These are phyloP conservation scores for Kodamaea fungicola DNA, from an alignment of 1,139 yeast genomes.

Conservation along the genomic window DNA sequence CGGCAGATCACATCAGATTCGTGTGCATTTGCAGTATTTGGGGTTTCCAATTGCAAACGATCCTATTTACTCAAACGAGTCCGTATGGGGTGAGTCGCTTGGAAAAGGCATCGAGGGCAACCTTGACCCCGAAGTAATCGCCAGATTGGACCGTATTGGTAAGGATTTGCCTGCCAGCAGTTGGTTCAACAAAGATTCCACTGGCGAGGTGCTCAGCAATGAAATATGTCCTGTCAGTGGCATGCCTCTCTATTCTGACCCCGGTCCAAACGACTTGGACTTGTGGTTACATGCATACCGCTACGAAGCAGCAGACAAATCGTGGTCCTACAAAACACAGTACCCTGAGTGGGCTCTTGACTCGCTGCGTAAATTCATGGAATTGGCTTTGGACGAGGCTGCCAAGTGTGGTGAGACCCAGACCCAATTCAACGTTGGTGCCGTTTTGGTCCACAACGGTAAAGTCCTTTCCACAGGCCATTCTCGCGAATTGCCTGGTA, in stretches of 20 bases:
- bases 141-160: conserved; percentile 60
- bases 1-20: conserved; percentile 91
- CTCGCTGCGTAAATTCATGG: conserved; percentile 53
- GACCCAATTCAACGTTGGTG: conserved; percentile 93
- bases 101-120: conserved; percentile 56
- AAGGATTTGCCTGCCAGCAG: conserved; percentile 64
- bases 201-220: conserved; percentile 61
- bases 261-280: conserved; percentile 80
- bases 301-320: conserved; percentile 53
- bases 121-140: conserved; percentile 36
- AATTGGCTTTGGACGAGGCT: conserved; percentile 72
- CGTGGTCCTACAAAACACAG: conserved; percentile 78
- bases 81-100: conserved; percentile 66
- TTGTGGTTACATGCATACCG: conserved; percentile 88
- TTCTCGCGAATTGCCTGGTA: conserved; percentile 89
- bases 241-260: conserved; percentile 78
- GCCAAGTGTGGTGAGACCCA: conserved; percentile 76
- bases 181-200: conserved; percentile 56
- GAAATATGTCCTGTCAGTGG: conserved; percentile 64
- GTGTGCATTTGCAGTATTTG: conserved; percentile 84
- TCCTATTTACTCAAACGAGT: conserved; percentile 69
- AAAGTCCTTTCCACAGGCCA: conserved; percentile 73
- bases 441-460: conserved; percentile 70
- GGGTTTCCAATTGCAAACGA: conserved; percentile 95
- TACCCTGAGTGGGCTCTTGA: conserved; percentile 85